Base-by-base conservation (phyloP, 2,329 filamentous ascomycete genomes). In the Cordyceps cateniannulata region DNA sequence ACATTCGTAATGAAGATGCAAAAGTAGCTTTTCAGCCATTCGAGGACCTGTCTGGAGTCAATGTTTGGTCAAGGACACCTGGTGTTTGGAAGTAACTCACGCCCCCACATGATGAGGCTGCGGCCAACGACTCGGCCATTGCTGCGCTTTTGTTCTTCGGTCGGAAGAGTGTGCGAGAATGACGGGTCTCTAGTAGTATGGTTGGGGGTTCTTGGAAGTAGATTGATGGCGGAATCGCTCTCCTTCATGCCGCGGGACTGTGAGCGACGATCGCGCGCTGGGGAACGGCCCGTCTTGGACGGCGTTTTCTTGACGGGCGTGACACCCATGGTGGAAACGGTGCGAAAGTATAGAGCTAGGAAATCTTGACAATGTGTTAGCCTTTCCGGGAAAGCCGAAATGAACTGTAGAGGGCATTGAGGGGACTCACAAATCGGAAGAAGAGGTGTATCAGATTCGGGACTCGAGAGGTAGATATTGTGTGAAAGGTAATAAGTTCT, bases 1-100 rank as follows among this genome's bases (percentile, higher is more conserved):
- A 40, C 69, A 72, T 64, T 80, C 78, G 38, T 77, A 80, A 12
- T 74, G 67, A 0, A 79, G 63, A 59, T 73, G 66, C 0, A 80
- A 67, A 0, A 80, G 61, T 0, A 79, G 64, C 65, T 80, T 80
- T 42, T 80, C 78, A 0, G 71, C 68, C 76, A 80, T 81, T 10
- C 77, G 73, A 10, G 76, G 73, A 1, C 76, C 78, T 81, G 51
- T 3, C 12, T 16, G 25, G 3, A 52, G 42, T 44, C n/a, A 45
- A 29, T 40, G 18, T 51, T n/a, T 32, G 56, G 18, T 38, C 5
- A 10, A 52, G 51, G 18, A 27, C 32, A 12, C 14, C 9, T 52
- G 32, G 22, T 10, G 54, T 8, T n/a, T 2, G n/a, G 35, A 25
- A 18, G 22, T 12, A 50, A 69, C 77, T 72, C 70, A 79, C 77